Evolutionary conservation across 305 asterid genomes (phyloP), one percentile per base, ranked within the genome.

Genomic region (Salvia sclarea): DNA sequence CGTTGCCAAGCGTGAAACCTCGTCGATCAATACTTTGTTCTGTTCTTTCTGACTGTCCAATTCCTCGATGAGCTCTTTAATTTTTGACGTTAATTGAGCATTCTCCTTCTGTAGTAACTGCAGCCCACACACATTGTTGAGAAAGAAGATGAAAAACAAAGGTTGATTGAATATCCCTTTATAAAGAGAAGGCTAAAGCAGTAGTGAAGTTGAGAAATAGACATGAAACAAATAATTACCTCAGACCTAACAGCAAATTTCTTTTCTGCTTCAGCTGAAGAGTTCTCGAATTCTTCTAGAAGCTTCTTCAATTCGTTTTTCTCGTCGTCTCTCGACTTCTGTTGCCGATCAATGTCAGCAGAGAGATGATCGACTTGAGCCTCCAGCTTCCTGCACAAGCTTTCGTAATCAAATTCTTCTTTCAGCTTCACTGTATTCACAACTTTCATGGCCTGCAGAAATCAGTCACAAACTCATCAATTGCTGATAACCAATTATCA

Each of bases 391-490:
- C 92, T 78, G 75, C 98, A 89, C 61, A 89, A 82, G 86, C 90
- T 82, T 79, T 92, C 96, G 37, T 92, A 92, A 74, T 92, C 98
- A 68, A 89, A 92, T 77, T 92, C 96, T 84, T 92, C 98, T 80
- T 90, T 92, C 83, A 86, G 78, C 86, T 88, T 92, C 67, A 89
- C 86, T 2, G 68, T 71, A 78, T 89, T 92, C 50, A 89, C 82
- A 50, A 92, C 88, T 86, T 92, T 92, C 96, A 88, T 92, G 53
- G 98, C 98, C 98, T 92, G 89, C 80, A 82, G 62, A 78, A 74
- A 66, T 70, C 66, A 72, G 62, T 35, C 37, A 69, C 38, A 74
- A 22, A 57, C 49, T 70, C 64, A 69, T 67, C 66, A 49, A 17
- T 10, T 31, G 13, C 13, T 14, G 24, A 30, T 24, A 17, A 1